A percentile compares a stretch with the other conserved stretches of the same genome.
These are phyloP conservation scores for Paecilomyces niveus DNA, from an alignment of 2,329 filamentous ascomycete genomes.

Conservation along the genomic window DNA sequence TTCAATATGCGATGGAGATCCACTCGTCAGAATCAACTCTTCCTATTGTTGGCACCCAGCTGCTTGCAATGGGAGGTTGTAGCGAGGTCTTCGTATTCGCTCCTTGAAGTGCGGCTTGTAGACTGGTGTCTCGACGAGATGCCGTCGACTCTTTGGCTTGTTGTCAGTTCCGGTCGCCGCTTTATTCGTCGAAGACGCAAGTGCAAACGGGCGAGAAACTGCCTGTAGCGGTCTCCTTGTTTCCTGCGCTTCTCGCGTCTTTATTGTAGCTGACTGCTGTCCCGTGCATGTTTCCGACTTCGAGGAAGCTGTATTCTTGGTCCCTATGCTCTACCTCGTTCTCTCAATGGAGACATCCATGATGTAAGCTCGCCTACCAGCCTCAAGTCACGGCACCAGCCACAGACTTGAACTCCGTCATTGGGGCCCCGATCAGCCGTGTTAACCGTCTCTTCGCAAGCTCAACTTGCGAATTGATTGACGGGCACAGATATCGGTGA, in stretches of 20 bases:
- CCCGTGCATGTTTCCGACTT: constrained; percentile 44
- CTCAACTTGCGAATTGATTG: constrained; percentile 45
- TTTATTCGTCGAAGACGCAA: constrained; percentile 11
- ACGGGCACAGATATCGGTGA: constrained; percentile 49
- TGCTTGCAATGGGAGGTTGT: constrained; percentile 25
- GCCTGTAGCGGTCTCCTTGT: constrained; percentile 1
- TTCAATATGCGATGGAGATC: constrained; percentile 23
- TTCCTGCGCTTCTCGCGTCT: constrained; percentile 5
- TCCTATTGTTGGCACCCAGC: constrained; percentile 19
- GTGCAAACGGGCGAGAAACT: constrained; percentile 12
- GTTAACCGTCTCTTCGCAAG: constrained; percentile 57
- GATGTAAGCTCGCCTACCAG: constrained; percentile 33
- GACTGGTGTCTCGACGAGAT: constrained; percentile 20
- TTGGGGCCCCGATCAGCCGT: constrained; percentile 54
- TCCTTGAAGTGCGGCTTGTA: constrained; percentile 34
- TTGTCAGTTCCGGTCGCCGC: constrained; percentile 31
- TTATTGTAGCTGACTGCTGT: constrained; percentile 21
- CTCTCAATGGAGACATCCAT: constrained; percentile 17
- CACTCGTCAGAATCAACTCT: constrained; percentile 52
- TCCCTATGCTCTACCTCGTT: constrained; percentile 35
- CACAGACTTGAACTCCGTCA: constrained; percentile 43
- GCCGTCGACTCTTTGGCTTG: constrained; percentile 23
- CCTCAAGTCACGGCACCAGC: constrained; percentile 49
- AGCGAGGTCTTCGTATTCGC: constrained; percentile 49
- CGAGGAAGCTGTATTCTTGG: constrained; percentile 28